Percentiles rank a stretch among this genome's conserved stretches.
Evolutionary conservation across 192 early-diverging fungal genomes (phyloP).

Genomic region (Allomyces macrogynus): DNA sequence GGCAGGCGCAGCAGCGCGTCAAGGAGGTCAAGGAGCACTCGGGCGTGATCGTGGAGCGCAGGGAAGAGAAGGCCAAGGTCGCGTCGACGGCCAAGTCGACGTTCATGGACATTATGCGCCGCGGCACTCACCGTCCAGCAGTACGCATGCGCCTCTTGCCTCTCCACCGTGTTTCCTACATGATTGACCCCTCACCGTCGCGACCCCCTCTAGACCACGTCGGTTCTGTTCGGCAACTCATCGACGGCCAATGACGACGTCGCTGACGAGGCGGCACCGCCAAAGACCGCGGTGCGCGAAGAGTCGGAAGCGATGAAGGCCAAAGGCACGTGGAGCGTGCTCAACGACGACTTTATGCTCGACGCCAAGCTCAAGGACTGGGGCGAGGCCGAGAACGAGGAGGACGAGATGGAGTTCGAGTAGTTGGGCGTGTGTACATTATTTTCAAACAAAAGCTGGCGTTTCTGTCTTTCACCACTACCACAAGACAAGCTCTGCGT

Average conservation of each 20-base stretch:
- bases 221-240: not conserved
- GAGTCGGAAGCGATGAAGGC: not conserved
- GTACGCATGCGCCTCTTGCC: not conserved
- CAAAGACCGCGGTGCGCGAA: not conserved
- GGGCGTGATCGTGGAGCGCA: not conserved
- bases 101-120: not conserved
- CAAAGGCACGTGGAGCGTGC: not conserved
- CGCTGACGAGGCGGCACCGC: not conserved
- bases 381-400: not conserved
- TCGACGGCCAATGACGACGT: not conserved
- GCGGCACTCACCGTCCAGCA: not conserved
- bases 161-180: no score
- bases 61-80: not conserved
- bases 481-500: no score
- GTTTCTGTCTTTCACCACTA: no score
- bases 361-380: slow-evolving; percentile 1
- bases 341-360: not conserved
- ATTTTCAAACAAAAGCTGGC: no score
- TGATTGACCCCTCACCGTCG: no score
- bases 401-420: not conserved
- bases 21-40: not conserved
- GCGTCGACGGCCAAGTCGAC: not conserved
- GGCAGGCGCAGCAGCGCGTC: not conserved
- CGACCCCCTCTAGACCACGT: not conserved
- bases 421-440: not conserved